Base-by-base conservation (phyloP, 2,329 filamentous ascomycete genomes). In the Coleophoma crateriformis region DNA sequence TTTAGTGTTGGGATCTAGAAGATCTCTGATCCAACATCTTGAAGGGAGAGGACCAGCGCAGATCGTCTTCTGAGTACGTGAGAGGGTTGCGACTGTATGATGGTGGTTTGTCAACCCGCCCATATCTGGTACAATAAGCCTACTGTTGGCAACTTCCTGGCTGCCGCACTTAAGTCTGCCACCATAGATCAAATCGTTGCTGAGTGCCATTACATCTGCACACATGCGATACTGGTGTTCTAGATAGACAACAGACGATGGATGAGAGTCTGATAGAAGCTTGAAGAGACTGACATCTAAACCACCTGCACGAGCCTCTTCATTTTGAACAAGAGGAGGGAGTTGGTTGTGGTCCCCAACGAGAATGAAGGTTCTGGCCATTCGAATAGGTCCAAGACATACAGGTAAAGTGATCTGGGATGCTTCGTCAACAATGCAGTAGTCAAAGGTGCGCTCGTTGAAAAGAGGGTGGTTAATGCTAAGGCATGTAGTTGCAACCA, bases 211-310 rank as follows among this genome's bases (percentile, higher is more conserved):
- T 53, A 99, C 88, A 54, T 99, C 94, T 58, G 94, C 88, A 61
- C 90, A 96, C 94, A 99, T 99, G 53, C 94, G 89, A 65, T 99
- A 99, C 65, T 99, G 94, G 62, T 96, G 90, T 61, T 94, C 90
- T 2, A 99, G 79, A 55, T 88, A 95, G 54, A 95, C 89, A 2
- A 99, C 91, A 1, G 90, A 90, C 43, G 82, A 74, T 0, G 94
- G 91, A 55, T 97, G 91, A 1, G 81, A 79, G 61, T 97, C 94
- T 1, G 90, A 96, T 12, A 99, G 79, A 3, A 94, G 77, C 65
- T 95, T 95, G 77, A 99, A 99, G 46, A 99, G 75, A 64, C 89
- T 95, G 42, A 96, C 79, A 65, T 99, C 94, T 5, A 99, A 75
- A 1, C 94, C 94, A 12, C 91, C 91, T 49, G 85, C 79, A 42